These are phyloP conservation scores for Pythium guiyangense DNA, from an alignment of 352 stramenopile species.

Conservation along the genomic window DNA sequence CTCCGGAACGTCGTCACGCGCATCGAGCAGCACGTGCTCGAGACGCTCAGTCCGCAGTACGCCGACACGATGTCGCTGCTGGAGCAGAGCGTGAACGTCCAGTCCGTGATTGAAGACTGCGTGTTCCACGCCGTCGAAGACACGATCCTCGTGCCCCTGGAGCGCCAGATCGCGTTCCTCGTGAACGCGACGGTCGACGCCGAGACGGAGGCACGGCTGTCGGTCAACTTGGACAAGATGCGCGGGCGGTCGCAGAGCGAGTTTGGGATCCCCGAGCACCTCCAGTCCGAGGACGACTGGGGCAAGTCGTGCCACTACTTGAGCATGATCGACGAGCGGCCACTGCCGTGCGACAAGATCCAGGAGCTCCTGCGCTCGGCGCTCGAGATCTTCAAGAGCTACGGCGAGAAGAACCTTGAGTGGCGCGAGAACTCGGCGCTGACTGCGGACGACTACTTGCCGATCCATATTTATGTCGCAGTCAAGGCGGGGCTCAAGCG, in stretches of 20 bases:
- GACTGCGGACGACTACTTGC: constrained; percentile 79
- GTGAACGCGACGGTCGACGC: constrained; percentile 58
- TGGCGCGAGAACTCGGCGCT: constrained; percentile 72
- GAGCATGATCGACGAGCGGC: constrained; percentile 80
- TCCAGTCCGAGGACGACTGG: constrained; percentile 76
- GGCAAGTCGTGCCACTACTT: constrained; percentile 76
- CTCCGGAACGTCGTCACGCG: constrained; percentile 62
- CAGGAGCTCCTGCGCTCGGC: constrained; percentile 73
- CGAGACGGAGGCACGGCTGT: constrained; percentile 45
- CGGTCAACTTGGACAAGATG: constrained; percentile 60
- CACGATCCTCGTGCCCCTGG: constrained; percentile 68
- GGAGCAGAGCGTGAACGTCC: constrained; percentile 51
- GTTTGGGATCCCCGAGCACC: constrained; percentile 71
- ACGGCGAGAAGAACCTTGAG: constrained; percentile 71
- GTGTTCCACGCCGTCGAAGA: constrained; percentile 74
- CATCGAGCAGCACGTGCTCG: constrained; percentile 75
- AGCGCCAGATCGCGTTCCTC: constrained; percentile 71
- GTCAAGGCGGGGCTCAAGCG: constrained; percentile 73
- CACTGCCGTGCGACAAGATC: constrained; percentile 71
- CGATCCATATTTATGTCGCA: constrained; percentile 86
- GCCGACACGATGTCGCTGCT: constrained; percentile 54
- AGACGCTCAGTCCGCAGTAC: constrained; percentile 62
- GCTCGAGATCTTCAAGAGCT: constrained; percentile 78
- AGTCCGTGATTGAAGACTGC: constrained; percentile 55
- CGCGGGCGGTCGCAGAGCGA: constrained; percentile 57